Evolutionary conservation across 176 grass and related monocot species (phyloP), one percentile per base, ranked within the genome.

Genomic region (Melocanna baccifera): DNA sequence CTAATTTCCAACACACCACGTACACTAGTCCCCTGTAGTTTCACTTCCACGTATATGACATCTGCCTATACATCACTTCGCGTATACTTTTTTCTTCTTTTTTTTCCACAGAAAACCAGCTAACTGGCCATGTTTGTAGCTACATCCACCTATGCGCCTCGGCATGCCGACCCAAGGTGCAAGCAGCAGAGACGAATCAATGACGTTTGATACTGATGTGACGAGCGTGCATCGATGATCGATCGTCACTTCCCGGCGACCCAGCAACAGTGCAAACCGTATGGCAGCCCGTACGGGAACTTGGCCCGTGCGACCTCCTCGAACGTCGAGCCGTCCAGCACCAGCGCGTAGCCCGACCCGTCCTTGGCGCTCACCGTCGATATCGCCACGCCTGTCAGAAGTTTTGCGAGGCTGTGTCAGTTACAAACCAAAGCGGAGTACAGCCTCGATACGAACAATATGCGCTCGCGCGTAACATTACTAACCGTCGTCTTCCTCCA

Each of bases 191-290:
- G 71, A 39, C 13, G 78, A 73, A 64, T 71, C 64, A 32, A 46
- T 51, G 20, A 0, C 45, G 2, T 36, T 36, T 30, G 45, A 36
- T 3, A 2, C 20, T 40, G 16, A 20, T 0, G 3, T 5, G 22
- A 29, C 0, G 72, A 32, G 8, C 16, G 52, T 26, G 36, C 29
- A 64, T 15, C 20, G 0, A 25, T 47, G 40, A 50, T 29, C 23
- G 45, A 37, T 67, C 1, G 46, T 68, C 1, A 81, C 18, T 62
- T 66, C 86, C 92, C 92, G 20, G 97, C 93, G 78, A 99, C 86
- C 97, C 97, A 99, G 64, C 97, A 99, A 12, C 97, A 94, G 81
- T 99, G 97, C 88, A 99, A 66, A 0, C 97, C 97, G 82, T 99
- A 99, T 26, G 97, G 97, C 52, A 99, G 87, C n/a, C 93, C 93